A percentile compares a stretch with the other conserved stretches of the same genome.
phyloP scores from a whole-genome alignment of 1,139 yeast species.

The Williopsis jadinii region DNA sequence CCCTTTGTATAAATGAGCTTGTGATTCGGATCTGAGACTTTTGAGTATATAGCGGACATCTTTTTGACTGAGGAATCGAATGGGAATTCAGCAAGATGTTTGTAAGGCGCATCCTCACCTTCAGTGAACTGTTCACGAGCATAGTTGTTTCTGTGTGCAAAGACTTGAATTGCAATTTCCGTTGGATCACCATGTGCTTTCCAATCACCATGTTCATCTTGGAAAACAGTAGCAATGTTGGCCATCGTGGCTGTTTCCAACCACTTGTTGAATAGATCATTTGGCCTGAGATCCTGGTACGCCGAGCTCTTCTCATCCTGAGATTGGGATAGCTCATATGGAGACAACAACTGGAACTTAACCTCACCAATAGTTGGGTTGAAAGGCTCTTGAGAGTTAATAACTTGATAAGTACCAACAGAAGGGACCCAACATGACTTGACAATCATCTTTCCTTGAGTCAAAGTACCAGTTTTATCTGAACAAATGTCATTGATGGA shows the following conservation, averaged over 20 bases:
- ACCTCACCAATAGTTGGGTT: slow-evolving; percentile 66
- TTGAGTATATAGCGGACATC: slow-evolving; percentile 57
- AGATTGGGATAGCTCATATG: slow-evolving; percentile 27
- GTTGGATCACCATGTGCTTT: slow-evolving; percentile 82
- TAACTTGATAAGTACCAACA: slow-evolving; percentile 60
- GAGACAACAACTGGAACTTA: slow-evolving; percentile 35
- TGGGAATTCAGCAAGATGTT: slow-evolving; percentile 60
- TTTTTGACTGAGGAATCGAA: slow-evolving; percentile 74
- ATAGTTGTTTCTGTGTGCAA: slow-evolving; percentile 44
- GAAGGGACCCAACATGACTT: slow-evolving; percentile 73
- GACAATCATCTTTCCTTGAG: slow-evolving; percentile 75
- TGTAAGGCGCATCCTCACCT: slow-evolving; percentile 26
- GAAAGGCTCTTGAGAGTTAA: slow-evolving; percentile 58
- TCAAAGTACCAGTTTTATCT: slow-evolving; percentile 77
- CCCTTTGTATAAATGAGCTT: slow-evolving; percentile 58
- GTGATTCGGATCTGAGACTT: slow-evolving; percentile 25
- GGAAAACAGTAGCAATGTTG: slow-evolving; percentile 57
- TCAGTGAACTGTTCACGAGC: slow-evolving; percentile 38
- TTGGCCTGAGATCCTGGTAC: slow-evolving; percentile 14
- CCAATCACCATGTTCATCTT: slow-evolving; percentile 42
- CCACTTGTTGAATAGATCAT: slow-evolving; percentile 37
- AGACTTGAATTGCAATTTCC: slow-evolving; percentile 76
- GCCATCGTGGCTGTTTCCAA: slow-evolving; percentile 60
- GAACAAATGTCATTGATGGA: slow-evolving; percentile 79
- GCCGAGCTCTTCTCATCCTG: slow-evolving; percentile 7